Conservation (phyloP, 352 stramenopile genomes). For the Pythium dissotocum region DNA sequence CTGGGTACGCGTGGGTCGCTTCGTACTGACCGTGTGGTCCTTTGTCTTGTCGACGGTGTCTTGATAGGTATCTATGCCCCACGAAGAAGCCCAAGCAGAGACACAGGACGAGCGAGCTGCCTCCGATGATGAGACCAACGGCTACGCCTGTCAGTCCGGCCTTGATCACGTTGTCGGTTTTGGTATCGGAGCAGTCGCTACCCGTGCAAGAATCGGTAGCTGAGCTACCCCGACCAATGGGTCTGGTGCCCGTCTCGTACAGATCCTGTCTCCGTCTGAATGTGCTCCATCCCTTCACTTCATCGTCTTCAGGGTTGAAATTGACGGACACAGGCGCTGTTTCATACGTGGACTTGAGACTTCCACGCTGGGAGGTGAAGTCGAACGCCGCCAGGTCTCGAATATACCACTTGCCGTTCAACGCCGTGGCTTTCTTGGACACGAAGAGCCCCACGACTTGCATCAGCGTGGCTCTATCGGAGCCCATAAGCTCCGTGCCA, state of each 20-base stretch:
- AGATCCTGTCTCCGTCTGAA: not conserved
- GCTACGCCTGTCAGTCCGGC: not conserved
- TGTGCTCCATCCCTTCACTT: not conserved
- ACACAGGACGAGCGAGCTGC: not conserved
- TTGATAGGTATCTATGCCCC: not conserved
- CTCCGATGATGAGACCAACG: not conserved
- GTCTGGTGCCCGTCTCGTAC: not conserved
- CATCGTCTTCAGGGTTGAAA: not conserved
- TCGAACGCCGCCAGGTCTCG: not conserved
- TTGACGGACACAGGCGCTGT: not conserved
- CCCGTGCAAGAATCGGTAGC: not conserved
- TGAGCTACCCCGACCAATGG: not conserved
- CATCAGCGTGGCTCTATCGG: not conserved
- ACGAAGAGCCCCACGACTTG: slow-evolving; percentile 13
- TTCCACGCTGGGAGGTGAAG: not conserved
- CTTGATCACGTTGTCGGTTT: not conserved
- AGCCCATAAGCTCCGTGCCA: not conserved
- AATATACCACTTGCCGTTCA: slow-evolving; percentile 10
- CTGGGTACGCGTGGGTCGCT: not conserved
- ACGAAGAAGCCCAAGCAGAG: not conserved
- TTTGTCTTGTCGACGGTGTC: too few relatives aligned
- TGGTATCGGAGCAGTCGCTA: not conserved
- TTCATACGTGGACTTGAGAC: not conserved
- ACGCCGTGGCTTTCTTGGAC: not conserved
- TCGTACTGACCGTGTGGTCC: not conserved